Percentiles rank a stretch among this genome's conserved stretches.
Conservation (phyloP, 2,329 filamentous ascomycete genomes). For the Chaetomium globosum region DNA sequence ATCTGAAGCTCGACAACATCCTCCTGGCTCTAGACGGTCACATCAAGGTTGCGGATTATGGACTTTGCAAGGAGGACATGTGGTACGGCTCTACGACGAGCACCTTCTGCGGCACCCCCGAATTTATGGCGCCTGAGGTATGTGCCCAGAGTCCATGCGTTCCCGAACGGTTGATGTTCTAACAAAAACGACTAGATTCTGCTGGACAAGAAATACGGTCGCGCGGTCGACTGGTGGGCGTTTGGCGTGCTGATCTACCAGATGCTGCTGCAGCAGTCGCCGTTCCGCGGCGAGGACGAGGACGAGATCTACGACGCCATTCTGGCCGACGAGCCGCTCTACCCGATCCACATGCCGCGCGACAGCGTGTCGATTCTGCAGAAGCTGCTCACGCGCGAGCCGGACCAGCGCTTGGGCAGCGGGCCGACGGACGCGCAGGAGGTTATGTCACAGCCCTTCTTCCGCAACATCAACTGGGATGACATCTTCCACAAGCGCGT, state of each 20-base stretch:
- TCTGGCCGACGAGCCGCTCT: conserved; percentile 92
- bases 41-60: conserved; percentile 98
- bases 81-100: conserved; percentile 97
- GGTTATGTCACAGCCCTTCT: conserved; percentile 98
- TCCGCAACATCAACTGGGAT: conserved; percentile 97
- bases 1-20: conserved; percentile 92
- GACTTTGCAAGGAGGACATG: conserved; percentile 99
- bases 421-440: conserved; percentile 97
- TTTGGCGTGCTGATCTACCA: conserved; percentile 99
- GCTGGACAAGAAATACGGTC: conserved; percentile 96
- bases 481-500: conserved; percentile 97
- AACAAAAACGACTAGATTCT: conserved; percentile 70
- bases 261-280: conserved; percentile 98
- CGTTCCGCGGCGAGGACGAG: conserved; percentile 97
- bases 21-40: conserved; percentile 92
- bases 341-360: conserved; percentile 97
- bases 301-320: conserved; percentile 99
- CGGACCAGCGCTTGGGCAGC: conserved; percentile 87
- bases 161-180: neutral
- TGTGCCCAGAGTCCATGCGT: conserved; percentile 34
- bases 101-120: conserved; percentile 98
- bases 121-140: conserved; percentile 99
- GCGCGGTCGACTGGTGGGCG: conserved; percentile 99
- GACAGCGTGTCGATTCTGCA: conserved; percentile 97
- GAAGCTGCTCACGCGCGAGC: conserved; percentile 93